Conservation (phyloP, 306 rosid genomes). For the Mimosa pudica region DNA sequence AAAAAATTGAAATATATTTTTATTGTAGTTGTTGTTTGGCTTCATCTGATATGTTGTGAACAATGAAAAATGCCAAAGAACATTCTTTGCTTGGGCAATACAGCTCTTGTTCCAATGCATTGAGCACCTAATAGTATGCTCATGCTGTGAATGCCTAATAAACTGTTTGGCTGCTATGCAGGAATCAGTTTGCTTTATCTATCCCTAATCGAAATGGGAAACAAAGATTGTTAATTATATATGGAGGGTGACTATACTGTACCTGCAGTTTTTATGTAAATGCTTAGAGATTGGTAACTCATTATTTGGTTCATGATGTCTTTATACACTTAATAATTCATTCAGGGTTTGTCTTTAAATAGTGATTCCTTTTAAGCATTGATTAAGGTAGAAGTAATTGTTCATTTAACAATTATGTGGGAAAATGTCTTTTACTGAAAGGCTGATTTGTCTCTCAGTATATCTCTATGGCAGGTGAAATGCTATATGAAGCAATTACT, state of each 20-base stretch:
- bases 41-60: neutral
- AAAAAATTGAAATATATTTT: neutral
- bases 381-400: constrained; percentile 1
- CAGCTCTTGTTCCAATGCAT: neutral
- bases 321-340: constrained; percentile 17
- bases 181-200: constrained; percentile 11
- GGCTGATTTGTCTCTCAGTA: constrained; percentile 51
- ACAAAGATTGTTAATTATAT: constrained; percentile 13
- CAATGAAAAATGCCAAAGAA: constrained; percentile 25
- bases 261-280: constrained; percentile 26
- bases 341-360: neutral
- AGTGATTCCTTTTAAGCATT: constrained; percentile 16
- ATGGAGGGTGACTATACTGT: constrained; percentile 14
- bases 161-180: constrained; percentile 32
- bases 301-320: constrained; percentile 20
- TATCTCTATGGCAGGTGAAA: constrained; percentile 74
- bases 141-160: constrained; percentile 30
- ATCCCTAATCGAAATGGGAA: constrained; percentile 31
- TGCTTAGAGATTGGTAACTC: constrained; percentile 23
- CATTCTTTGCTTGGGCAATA: constrained; percentile 8
- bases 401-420: constrained; percentile 7
- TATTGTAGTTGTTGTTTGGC: neutral
- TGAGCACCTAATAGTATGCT: neutral
- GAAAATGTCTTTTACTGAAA: constrained; percentile 34
- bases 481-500: constrained; percentile 95